Base-by-base conservation (phyloP, 2,329 filamentous ascomycete species). In the Fusarium robinianum region DNA sequence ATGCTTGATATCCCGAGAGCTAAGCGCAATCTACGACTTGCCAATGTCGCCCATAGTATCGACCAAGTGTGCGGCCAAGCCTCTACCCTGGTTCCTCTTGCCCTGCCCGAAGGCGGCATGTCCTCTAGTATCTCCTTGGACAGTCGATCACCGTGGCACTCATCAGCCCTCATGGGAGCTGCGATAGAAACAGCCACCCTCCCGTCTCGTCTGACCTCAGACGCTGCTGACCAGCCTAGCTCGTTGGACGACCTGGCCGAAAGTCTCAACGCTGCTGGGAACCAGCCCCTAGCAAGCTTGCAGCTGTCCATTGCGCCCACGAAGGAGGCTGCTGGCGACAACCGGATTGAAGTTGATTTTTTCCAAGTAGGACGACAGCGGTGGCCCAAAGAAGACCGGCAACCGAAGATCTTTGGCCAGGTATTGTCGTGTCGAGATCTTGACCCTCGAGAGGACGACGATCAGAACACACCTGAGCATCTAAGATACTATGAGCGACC, bases 101-200 rank as follows among this genome's bases (percentile, higher is more conserved):
- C 83, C 3, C 70, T 88, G 16, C 79, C 83, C 1, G 81, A 85
- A 10, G 61, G 66, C 11, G 69, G 66, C 23, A 55, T 86, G 17
- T 83, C 85, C 2, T 55, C 65, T 3, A 82, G 81, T 51, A 65
- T 91, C 5, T 68, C 68, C 3, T 54, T 94, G 10, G 80, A 91
- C 57, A 55, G 67, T 8, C 67, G 71, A 6, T 94, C 88, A 0
- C 72, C 77, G 42, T 99, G 94, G 94, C 84, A 95, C 58, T 80
- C 81, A 4, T 85, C 89, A 9, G 91, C 87, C 3, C 70, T 96
- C 10, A 77, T 95, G 49, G 81, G 83, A 10, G 77, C 87, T 1
- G 88, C 87, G 2, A 65, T 96, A 9, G 94, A 97, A 66, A 89
- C 83, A 16, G 80, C 86, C 22, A 88, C 86, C 1, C 70, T 97